phyloP scores from a whole-genome alignment of 768 basidiomycete genomes.

The Chalciporus pseudorubinellus region DNA sequence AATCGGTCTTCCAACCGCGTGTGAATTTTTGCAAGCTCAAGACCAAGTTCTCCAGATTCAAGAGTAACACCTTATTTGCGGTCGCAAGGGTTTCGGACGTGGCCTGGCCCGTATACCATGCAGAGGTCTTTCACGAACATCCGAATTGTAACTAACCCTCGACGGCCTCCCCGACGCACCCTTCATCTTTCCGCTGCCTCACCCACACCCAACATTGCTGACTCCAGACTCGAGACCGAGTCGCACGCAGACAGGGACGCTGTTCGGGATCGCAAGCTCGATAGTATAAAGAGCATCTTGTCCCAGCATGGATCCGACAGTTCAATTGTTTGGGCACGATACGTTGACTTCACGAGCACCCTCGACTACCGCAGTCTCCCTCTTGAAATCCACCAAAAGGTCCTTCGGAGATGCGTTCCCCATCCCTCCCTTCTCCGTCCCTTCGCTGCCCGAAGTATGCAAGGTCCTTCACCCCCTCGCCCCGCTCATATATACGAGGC shows the following conservation, averaged over 20 bases:
- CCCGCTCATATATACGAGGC: constrained; percentile 58
- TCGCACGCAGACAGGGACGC: constrained; percentile 6
- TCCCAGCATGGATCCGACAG: constrained; percentile 35
- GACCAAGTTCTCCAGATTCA: not conserved
- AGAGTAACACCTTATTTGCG: not conserved
- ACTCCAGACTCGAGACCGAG: constrained; percentile 5
- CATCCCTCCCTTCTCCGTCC: constrained; percentile 44
- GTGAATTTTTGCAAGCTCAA: constrained; percentile 11
- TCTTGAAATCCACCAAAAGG: constrained; percentile 62
- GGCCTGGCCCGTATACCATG: constrained; percentile 22
- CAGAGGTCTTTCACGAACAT: constrained; percentile 22
- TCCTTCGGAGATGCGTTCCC: constrained; percentile 65
- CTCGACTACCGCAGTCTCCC: constrained; percentile 53
- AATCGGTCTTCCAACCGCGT: constrained; percentile 5
- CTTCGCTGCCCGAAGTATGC: constrained; percentile 41
- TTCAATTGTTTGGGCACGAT: constrained; percentile 61
- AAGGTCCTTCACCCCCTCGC: constrained; percentile 34
- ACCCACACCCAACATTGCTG: constrained; percentile 1
- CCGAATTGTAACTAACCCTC: constrained; percentile 10
- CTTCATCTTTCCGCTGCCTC: constrained; percentile 13
- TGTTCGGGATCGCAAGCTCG: constrained; percentile 26
- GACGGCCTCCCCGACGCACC: constrained; percentile 1
- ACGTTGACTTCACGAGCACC: constrained; percentile 53
- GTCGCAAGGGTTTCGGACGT: not conserved
- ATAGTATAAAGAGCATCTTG: constrained; percentile 30